These are phyloP conservation scores for Ulota crispa DNA, from an alignment of 225 moss, liverwort and hornwort species.

Conservation along the genomic window DNA sequence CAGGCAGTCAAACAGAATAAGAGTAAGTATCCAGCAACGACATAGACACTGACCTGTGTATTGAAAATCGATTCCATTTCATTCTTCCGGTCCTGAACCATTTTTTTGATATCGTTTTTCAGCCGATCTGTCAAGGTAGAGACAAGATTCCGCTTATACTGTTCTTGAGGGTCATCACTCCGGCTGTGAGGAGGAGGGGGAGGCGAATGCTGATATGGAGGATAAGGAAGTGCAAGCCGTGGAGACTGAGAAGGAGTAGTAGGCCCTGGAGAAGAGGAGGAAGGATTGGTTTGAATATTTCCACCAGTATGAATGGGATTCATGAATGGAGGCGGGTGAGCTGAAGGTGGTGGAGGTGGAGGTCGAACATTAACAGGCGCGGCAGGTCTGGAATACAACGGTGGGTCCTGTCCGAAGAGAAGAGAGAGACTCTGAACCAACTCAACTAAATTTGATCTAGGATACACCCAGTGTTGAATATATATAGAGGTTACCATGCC, in stretches of 20 bases:
- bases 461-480: conserved; percentile 87
- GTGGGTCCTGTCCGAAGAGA: conserved; percentile 92
- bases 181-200: conserved; percentile 41
- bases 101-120: conserved; percentile 52
- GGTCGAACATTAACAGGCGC: conserved; percentile 45
- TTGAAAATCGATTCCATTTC: conserved; percentile 90
- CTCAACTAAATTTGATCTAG: conserved; percentile 93
- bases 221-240: conserved; percentile 65
- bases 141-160: conserved; percentile 70
- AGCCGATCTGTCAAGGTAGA: conserved; percentile 60
- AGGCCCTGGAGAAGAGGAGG: conserved; percentile 56
- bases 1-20: not conserved
- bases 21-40: not conserved
- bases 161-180: conserved; percentile 69
- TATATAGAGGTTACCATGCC: conserved; percentile 75
- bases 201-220: conserved; percentile 70
- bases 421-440: conserved; percentile 86
- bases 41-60: conserved; percentile 51
- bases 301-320: conserved; percentile 86
- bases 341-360: conserved; percentile 42
- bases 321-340: conserved; percentile 72
- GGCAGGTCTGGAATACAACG: conserved; percentile 79
- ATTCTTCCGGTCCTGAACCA: conserved; percentile 57
- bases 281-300: conserved; percentile 43
- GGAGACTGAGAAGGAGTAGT: conserved; percentile 47